Conservation (phyloP, 2,329 filamentous ascomycete species). For the Verruconis gallopava region DNA sequence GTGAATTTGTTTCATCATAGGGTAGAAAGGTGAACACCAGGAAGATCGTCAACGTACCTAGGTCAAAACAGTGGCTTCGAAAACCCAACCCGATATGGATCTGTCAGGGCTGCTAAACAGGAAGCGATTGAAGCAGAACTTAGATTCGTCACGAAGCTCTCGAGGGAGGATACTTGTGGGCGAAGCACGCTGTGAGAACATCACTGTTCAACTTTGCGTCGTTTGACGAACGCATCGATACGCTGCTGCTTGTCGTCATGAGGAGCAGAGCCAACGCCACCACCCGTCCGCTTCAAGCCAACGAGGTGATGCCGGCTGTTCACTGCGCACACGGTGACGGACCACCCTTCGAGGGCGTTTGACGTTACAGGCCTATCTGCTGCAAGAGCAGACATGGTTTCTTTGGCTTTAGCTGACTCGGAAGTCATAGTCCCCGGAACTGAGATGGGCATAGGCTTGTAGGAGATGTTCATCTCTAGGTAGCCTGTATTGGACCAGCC, state of each 20-base stretch:
- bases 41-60: no score
- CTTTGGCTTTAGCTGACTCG: not conserved
- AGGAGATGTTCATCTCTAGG: conserved; percentile 25
- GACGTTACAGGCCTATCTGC: no score
- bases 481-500: conserved; percentile 56
- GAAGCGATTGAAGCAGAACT: not conserved
- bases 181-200: not conserved
- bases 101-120: not conserved
- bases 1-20: conserved; percentile 46
- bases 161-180: not conserved
- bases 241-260: conserved; percentile 66
- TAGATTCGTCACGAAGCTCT: not conserved
- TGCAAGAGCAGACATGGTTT: not conserved
- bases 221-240: conserved; percentile 59
- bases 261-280: conserved; percentile 66
- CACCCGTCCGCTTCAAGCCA: conserved; percentile 67
- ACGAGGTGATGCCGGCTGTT: conserved; percentile 61
- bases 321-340: conserved; percentile 43
- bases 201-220: not conserved
- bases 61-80: no score
- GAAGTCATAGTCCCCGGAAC: not conserved
- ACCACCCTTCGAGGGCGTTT: conserved; percentile 24
- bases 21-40: conserved; percentile 10
- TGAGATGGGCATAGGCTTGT: not conserved
- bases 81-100: not conserved